These are phyloP conservation scores for Colletotrichum gloeosporioides DNA, from an alignment of 2,329 filamentous ascomycete genomes.

Conservation along the genomic window DNA sequence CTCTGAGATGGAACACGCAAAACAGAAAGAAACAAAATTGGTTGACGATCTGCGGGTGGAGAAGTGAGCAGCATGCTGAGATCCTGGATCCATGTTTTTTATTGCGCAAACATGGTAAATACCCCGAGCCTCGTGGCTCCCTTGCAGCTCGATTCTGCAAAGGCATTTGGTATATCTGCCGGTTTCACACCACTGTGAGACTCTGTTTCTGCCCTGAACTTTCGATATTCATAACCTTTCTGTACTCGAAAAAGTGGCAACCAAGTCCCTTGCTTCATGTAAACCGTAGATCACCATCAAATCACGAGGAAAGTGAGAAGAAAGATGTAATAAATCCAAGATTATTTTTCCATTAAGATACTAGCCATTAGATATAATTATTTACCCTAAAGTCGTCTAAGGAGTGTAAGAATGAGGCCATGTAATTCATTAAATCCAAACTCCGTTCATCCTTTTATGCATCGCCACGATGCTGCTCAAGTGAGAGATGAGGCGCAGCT, in stretches of 20 bases:
- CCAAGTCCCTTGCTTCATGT: not conserved
- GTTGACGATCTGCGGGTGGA: not conserved
- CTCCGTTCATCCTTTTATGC: not conserved
- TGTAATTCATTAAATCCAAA: not conserved
- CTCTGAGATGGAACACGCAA: not conserved
- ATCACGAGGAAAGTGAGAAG: not conserved
- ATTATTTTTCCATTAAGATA: not conserved
- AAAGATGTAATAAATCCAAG: not conserved
- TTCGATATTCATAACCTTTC: not conserved
- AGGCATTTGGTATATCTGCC: not conserved
- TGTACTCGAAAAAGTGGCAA: not conserved
- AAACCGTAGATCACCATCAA: not conserved
- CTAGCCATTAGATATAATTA: slow-evolving; percentile 12
- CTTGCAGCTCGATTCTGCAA: not conserved
- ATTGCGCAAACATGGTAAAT: not conserved
- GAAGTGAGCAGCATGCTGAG: not conserved
- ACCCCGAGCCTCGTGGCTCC: not conserved
- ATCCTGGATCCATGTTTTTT: not conserved
- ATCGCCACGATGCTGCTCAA: not conserved
- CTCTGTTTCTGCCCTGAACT: not conserved
- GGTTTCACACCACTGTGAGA: not conserved
- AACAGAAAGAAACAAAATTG: not conserved
- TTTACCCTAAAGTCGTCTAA: not conserved
- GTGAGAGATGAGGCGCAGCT: not conserved
- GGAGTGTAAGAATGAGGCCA: not conserved